phyloP scores from a whole-genome alignment of 2,329 filamentous ascomycete genomes.

The Exophiala sp. region DNA sequence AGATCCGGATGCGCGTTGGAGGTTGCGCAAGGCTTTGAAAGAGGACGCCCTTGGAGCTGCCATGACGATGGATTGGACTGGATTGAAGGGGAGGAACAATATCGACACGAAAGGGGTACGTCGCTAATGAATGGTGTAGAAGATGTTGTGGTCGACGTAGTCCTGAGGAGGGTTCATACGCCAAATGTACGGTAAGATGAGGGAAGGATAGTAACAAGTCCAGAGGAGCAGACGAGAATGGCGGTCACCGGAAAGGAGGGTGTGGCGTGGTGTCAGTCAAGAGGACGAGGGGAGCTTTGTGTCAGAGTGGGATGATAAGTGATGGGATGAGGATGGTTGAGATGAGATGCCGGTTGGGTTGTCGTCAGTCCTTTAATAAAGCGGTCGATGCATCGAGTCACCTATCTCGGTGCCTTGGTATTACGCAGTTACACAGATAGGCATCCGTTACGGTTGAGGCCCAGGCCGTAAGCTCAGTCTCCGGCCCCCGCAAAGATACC shows the following conservation, averaged over 20 bases:
- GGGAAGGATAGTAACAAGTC: not conserved
- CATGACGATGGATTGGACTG: slow-evolving; percentile 32
- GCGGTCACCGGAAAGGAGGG: not conserved
- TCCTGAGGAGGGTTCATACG: slow-evolving; percentile 28
- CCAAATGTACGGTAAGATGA: not conserved
- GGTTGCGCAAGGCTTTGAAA: slow-evolving; percentile 41
- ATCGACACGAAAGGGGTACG: not conserved
- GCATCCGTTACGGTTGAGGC: not conserved
- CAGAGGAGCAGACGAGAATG: not conserved
- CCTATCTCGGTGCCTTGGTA: not conserved
- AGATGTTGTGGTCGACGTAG: slow-evolving; percentile 29
- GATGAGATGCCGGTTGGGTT: not conserved
- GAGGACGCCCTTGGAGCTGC: slow-evolving; percentile 42
- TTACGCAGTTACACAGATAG: not conserved
- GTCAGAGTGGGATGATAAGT: not conserved
- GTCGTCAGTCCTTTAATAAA: not conserved
- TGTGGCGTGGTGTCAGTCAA: not conserved
- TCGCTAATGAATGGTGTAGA: slow-evolving; percentile 26
- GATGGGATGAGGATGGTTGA: not conserved
- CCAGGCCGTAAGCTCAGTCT: not conserved
- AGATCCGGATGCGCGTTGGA: slow-evolving; percentile 33
- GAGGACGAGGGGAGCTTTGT: slow-evolving; percentile 2
- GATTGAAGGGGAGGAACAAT: not conserved
- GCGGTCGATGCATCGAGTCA: not conserved
- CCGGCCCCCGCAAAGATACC: not conserved